Base-by-base conservation (phyloP, 139 green algal species). In the Chlorella sp. region DNA sequence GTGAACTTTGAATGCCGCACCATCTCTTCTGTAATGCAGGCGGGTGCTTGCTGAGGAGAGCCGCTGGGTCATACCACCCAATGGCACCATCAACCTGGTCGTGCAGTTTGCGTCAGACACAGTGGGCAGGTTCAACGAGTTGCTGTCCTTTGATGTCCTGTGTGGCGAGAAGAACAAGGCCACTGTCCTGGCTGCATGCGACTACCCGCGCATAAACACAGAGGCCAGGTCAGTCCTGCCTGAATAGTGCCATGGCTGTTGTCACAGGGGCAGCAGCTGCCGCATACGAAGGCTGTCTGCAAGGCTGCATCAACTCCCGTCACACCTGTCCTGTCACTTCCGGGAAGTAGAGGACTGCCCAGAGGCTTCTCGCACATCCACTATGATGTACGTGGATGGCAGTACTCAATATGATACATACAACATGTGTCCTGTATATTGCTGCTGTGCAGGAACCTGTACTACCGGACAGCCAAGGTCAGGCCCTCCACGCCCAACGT, bases 91-190 rank as follows among this genome's bases (percentile, higher is more conserved):
- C 36, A 59, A 86, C 60, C 71, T 90, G 33, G 49, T 85, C 42
- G 84, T 88, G n/a, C 81, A 82, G 55, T 93, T 91, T n/a, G n/a
- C n/a, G n/a, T n/a, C n/a, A n/a, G n/a, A n/a, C n/a, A n/a, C n/a
- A n/a, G 74, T 89, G 17, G 87, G 85, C 31, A 75, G 66, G 22
- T 87, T 91, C 74, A 82, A 49, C 33, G 83, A 89, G 76, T 73
- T 66, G 29, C 67, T 93, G n/a, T 81, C 35, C 3, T 94, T 93
- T 68, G 85, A 92, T 65, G 83, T 89, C 14, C 61, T 88, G 31
- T 78, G 81, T 67, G 85, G 80, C 26, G 83, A 86, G 65, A 65
- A 66, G 30, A 61, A 35, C 4, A 81, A 66, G 27, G 36, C 90
- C 22, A 50, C 64, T 6, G 36, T 88, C 2, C 77, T 66, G 17